Conservation (phyloP, 2,329 filamentous ascomycete genomes). For the Colletotrichum sp. region DNA sequence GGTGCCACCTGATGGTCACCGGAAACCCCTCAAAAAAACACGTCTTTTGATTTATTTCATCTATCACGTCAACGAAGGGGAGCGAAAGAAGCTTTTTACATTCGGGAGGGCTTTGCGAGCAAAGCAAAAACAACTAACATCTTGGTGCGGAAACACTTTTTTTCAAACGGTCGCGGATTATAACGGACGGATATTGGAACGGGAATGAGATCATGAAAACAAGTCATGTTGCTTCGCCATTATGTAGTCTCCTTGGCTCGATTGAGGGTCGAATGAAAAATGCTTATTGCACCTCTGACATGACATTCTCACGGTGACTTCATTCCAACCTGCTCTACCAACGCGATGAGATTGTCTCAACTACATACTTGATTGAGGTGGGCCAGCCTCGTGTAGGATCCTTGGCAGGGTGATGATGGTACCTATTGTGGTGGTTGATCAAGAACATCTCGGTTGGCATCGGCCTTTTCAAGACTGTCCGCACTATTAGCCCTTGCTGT, state of each 20-base stretch:
- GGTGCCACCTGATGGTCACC: not conserved
- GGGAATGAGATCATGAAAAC: conserved; percentile 17
- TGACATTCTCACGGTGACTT: not conserved
- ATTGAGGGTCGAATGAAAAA: conserved; percentile 6
- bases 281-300: not conserved
- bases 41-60: conserved; percentile 8
- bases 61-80: not conserved
- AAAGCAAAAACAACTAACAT: not conserved
- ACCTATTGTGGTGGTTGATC: not conserved
- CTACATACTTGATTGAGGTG: not conserved
- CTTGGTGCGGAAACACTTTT: conserved; percentile 1
- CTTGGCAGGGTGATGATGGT: not conserved
- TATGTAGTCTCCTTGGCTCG: conserved; percentile 15
- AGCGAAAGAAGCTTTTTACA: not conserved
- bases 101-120: conserved; percentile 11
- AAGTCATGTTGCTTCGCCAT: conserved; percentile 17
- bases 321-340: not conserved
- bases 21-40: not conserved
- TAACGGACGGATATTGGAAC: conserved; percentile 2
- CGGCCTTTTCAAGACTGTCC: not conserved
- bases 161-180: conserved; percentile 1
- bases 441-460: not conserved
- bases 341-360: not conserved
- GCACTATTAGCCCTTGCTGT: not conserved
- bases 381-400: not conserved